Conservation (phyloP, 805 yeast genomes). For the Candida maris region DNA sequence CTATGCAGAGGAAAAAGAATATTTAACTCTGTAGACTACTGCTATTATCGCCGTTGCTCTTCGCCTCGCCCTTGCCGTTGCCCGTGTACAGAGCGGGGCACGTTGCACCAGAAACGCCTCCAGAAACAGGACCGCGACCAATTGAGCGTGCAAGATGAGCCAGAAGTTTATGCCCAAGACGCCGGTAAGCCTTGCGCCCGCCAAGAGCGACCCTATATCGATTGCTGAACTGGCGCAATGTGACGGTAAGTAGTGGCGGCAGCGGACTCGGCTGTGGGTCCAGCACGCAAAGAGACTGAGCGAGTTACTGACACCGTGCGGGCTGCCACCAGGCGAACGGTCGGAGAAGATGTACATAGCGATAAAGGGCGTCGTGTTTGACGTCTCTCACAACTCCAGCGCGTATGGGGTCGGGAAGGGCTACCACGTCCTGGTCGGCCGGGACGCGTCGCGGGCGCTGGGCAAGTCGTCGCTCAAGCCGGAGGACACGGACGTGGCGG, state of each 20-base stretch:
- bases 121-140: no score
- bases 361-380: constrained; percentile 74
- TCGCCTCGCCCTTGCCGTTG: no score
- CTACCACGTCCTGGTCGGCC: constrained; percentile 69
- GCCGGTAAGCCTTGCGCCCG: constrained; percentile 50
- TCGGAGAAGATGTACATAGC: constrained; percentile 59
- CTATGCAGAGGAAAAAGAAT: no score
- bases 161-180: constrained; percentile 51
- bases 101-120: no score
- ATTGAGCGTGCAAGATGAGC: no score
- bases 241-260: constrained; percentile 26
- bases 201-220: constrained; percentile 43
- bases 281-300: no score
- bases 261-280: not conserved
- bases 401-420: constrained; percentile 77
- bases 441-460: constrained; percentile 72
- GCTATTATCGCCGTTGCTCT: no score
- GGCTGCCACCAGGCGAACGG: constrained; percentile 41
- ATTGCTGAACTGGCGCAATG: constrained; percentile 39
- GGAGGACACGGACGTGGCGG: constrained; percentile 41
- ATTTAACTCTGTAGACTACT: no score
- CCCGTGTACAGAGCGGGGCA: no score
- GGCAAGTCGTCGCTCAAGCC: constrained; percentile 63
- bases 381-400: constrained; percentile 61
- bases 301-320: no score